Conservation (phyloP, 257 asterid genomes). For the Nicotiana attenuata region DNA sequence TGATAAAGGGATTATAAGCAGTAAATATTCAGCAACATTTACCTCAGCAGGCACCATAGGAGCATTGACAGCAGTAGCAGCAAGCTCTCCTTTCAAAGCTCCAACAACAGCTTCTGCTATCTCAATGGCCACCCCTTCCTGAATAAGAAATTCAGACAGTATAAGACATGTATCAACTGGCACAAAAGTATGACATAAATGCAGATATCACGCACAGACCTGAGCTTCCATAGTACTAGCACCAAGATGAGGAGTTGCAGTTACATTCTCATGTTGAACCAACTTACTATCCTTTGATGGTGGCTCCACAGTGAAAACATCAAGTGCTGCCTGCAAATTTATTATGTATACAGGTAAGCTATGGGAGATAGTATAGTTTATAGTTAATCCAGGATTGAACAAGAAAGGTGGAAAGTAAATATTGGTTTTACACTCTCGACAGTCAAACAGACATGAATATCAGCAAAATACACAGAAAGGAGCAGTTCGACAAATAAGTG, state of each 20-base stretch:
- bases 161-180: neutral
- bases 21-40: neutral
- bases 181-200: neutral
- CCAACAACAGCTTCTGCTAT: slow-evolving; percentile 97
- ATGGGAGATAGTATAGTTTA: neutral
- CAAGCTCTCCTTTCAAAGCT: slow-evolving; percentile 89
- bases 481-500: neutral
- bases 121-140: slow-evolving; percentile 98
- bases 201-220: slow-evolving; percentile 34
- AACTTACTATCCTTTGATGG: slow-evolving; percentile 82
- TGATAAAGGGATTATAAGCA: neutral
- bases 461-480: neutral
- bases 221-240: slow-evolving; percentile 98
- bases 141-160: slow-evolving; percentile 14
- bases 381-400: neutral
- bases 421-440: neutral
- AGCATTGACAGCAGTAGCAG: slow-evolving; percentile 95
- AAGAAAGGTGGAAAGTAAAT: neutral
- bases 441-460: neutral
- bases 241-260: slow-evolving; percentile 95
- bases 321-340: slow-evolving; percentile 85
- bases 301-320: slow-evolving; percentile 91
- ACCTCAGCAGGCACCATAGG: slow-evolving; percentile 99
- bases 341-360: neutral
- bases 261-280: slow-evolving; percentile 63